Conservation (phyloP, 768 basidiomycete species). For the Termitomyces sp. region DNA sequence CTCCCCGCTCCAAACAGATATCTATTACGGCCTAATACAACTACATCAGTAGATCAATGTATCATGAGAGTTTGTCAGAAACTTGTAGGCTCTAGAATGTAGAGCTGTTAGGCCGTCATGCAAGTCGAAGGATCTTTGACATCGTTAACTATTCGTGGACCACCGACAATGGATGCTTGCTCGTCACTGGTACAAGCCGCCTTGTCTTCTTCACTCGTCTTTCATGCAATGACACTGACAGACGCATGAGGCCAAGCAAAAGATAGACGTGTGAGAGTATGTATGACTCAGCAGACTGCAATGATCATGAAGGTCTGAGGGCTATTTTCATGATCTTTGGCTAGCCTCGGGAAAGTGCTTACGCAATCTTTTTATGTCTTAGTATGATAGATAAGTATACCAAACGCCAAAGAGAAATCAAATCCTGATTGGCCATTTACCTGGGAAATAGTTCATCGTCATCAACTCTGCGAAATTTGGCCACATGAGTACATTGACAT, state of each 20-base stretch:
- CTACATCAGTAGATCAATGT: not conserved
- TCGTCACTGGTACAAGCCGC: too few relatives aligned
- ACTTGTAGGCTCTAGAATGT: not conserved
- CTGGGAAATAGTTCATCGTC: too few relatives aligned
- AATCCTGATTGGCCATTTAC: too few relatives aligned
- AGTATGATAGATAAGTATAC: too few relatives aligned
- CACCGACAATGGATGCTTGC: not conserved
- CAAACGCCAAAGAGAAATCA: too few relatives aligned
- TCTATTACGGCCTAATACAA: constrained; percentile 4
- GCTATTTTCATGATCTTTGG: constrained; percentile 13
- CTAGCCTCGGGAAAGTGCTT: too few relatives aligned
- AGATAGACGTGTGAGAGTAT: not conserved
- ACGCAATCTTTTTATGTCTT: too few relatives aligned
- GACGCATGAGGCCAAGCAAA: too few relatives aligned
- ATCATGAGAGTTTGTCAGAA: not conserved
- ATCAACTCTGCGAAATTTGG: too few relatives aligned
- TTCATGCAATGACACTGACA: too few relatives aligned
- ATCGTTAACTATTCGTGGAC: not conserved
- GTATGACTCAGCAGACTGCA: not conserved
- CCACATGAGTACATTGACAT: too few relatives aligned
- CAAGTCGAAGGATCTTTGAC: not conserved
- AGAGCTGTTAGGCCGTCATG: not conserved
- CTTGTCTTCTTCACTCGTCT: too few relatives aligned
- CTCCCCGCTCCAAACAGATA: constrained; percentile 37
- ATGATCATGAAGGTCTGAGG: not conserved